Evolutionary conservation across 371 early-diverging fungal species (phyloP).

Genomic region (Haplosporangium sp.): DNA sequence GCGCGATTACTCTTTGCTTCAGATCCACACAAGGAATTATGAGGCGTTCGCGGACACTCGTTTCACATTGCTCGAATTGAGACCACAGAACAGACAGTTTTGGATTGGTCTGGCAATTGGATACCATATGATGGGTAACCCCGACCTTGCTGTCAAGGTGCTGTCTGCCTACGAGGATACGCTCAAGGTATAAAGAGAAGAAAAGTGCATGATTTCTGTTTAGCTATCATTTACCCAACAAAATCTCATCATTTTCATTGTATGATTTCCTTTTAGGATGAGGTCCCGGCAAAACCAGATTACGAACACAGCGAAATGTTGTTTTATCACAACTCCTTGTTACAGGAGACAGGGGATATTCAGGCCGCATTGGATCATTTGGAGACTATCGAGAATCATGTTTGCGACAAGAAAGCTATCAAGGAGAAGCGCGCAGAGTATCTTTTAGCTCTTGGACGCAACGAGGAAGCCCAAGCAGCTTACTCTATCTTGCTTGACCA

Average conservation of each 20-base stretch:
- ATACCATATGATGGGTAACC: constrained; percentile 84
- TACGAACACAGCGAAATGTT: constrained; percentile 85
- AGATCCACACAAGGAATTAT: constrained; percentile 91
- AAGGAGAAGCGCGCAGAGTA: constrained; percentile 82
- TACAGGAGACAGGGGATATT: constrained; percentile 85
- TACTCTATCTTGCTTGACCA: constrained; percentile 80
- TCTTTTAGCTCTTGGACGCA: constrained; percentile 72
- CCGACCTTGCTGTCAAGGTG: constrained; percentile 80
- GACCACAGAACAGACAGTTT: constrained; percentile 76
- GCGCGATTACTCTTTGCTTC: constrained; percentile 88
- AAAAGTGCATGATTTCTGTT: no score
- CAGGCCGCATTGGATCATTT: constrained; percentile 83
- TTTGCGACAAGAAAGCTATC: constrained; percentile 79
- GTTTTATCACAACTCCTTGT: constrained; percentile 80
- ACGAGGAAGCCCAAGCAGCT: constrained; percentile 78
- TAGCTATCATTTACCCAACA: background rate
- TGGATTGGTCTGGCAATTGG: constrained; percentile 92
- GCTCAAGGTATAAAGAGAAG: constrained; percentile 65
- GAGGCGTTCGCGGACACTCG: constrained; percentile 83
- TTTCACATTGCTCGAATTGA: constrained; percentile 73
- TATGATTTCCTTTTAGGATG: constrained; percentile 48
- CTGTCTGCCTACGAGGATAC: constrained; percentile 78
- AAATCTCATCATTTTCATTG: background rate
- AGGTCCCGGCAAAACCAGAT: constrained; percentile 59
- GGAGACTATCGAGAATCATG: constrained; percentile 72